Base-by-base conservation (phyloP, 805 yeast genomes). In the Candida sanyiensis region DNA sequence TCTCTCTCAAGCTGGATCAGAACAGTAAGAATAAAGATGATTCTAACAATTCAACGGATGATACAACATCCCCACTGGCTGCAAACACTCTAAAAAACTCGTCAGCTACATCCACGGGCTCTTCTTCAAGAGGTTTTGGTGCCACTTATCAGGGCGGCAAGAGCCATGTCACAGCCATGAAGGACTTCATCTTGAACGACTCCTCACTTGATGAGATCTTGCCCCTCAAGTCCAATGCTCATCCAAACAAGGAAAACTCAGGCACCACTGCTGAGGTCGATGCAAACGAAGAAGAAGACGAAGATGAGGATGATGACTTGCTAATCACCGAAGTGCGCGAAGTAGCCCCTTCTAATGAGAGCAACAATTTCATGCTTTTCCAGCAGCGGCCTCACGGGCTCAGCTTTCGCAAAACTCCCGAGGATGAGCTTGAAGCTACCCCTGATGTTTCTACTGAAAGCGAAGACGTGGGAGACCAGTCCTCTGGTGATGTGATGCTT, bases 291-390 rank as follows among this genome's bases (percentile, higher is more conserved):
- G n/a, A 18, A 23, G 4, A 10, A 27, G 15, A 11, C 8, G 16
- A 13, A n/a, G 21, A 29, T 4, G 16, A 18, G 15, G 49, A 43
- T 28, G 66, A 62, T 41, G 69, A 62, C 27, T 35, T 63, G n/a
- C 63, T 63, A 26, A 61, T 73, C 56, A 59, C 73, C 6, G 59
- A 71, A 58, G 51, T 67, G 32, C 47, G 67, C 39, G 57, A 54
- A 16, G 48, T 62, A 16, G 23, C 12, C 10, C 21, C 35, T 6
- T 30, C 37, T 6, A 26, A 19, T 20, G 30, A 23, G 21, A 17
- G 7, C 38, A 23, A 25, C 12, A 23, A 19, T 8, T n/a, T 16
- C 15, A 16, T 3, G 4, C 28, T n/a, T 3, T 9, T 3, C 15
- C 28, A 25, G 15, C 31, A 28, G 10, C 10, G n/a, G 33, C 25